A percentile compares a stretch with the other conserved stretches of the same genome.
Conservation (phyloP, 257 asterid species). For the Solanum paucissectum region DNA sequence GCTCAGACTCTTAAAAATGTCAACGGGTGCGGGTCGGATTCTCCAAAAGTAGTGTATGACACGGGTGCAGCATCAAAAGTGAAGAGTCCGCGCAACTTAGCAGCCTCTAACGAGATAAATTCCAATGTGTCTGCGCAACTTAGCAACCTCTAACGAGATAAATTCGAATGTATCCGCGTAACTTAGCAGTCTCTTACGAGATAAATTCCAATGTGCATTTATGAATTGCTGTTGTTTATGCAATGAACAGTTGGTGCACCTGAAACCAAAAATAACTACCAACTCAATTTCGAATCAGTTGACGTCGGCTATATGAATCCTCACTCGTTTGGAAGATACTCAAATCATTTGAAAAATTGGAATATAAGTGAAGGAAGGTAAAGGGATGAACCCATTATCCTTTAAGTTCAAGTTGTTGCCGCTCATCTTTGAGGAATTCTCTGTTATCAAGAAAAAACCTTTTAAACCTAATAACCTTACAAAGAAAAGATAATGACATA, state of each 20-base stretch:
- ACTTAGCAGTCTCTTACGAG: background rate
- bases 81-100: background rate
- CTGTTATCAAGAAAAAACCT: background rate
- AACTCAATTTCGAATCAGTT: background rate
- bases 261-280: background rate
- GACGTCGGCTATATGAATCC: background rate
- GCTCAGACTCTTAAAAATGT: background rate
- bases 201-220: background rate
- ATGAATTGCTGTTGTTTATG: background rate
- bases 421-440: background rate
- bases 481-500: background rate
- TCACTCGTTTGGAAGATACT: background rate
- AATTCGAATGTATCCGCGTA: too few species aligned
- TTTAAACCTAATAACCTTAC: background rate
- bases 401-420: background rate
- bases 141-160: background rate
- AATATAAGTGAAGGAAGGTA: background rate
- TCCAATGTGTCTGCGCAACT: background rate
- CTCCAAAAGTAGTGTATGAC: background rate
- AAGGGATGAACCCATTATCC: background rate
- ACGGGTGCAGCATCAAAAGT: background rate
- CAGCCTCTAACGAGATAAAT: background rate
- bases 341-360: background rate
- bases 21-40: background rate
- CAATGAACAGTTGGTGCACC: background rate